phyloP scores from a whole-genome alignment of 345 rosid species.

The Melaleuca quinquenervia region DNA sequence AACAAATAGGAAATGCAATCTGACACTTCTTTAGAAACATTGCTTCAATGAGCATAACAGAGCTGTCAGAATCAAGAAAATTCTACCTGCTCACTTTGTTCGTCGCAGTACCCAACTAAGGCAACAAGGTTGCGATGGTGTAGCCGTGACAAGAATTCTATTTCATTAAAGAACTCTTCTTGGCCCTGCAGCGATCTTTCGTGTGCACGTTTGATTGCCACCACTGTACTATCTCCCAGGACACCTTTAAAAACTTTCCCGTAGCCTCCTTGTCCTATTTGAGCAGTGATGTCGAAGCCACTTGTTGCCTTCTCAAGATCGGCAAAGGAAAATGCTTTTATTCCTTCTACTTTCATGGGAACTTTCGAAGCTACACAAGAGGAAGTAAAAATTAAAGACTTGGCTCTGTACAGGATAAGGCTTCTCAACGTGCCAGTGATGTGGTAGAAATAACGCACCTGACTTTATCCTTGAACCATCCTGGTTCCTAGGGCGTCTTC shows the following conservation, averaged over 20 bases:
- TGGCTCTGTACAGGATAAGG: neutral
- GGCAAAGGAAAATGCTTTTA: slow-evolving; percentile 56
- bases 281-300: slow-evolving; percentile 45
- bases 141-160: slow-evolving; percentile 72
- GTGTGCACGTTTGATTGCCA: slow-evolving; percentile 88
- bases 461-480: neutral
- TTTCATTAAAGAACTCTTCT: slow-evolving; percentile 86
- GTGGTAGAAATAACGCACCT: neutral
- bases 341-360: slow-evolving; percentile 63
- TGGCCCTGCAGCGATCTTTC: slow-evolving; percentile 91
- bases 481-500: neutral
- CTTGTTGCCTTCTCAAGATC: slow-evolving; percentile 66
- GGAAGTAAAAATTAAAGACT: neutral
- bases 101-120: slow-evolving; percentile 82
- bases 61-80: neutral
- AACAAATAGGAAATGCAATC: neutral
- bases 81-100: slow-evolving; percentile 87
- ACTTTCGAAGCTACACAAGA: slow-evolving; percentile 36
- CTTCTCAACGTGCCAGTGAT: neutral
- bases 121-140: slow-evolving; percentile 95
- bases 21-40: neutral
- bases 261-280: slow-evolving; percentile 96
- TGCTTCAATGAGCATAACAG: neutral
- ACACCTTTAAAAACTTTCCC: slow-evolving; percentile 88
- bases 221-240: slow-evolving; percentile 55